Evolutionary conservation across 768 basidiomycete species (phyloP).

Genomic region (Lentinula edodes): DNA sequence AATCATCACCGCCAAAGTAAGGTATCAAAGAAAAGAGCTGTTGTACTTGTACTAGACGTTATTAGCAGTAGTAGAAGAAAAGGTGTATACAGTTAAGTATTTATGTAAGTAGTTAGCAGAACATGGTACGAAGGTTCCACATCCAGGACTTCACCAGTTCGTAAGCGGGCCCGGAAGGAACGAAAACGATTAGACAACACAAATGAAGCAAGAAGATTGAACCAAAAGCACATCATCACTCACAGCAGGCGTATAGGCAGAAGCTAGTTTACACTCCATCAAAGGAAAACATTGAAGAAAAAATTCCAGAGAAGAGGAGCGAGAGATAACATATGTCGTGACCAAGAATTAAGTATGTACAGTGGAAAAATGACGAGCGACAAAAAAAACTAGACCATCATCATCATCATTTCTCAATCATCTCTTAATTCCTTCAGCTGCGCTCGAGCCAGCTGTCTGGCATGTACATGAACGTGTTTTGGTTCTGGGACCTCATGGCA

Average conservation of each 20-base stretch:
- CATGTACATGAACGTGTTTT: conserved; percentile 67
- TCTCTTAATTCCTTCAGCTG: conserved; percentile 26
- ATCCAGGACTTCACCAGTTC: not conserved
- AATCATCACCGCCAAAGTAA: too few species aligned
- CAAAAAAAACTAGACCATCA: not conserved
- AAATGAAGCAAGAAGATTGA: not conserved
- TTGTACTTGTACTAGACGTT: not conserved
- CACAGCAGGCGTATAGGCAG: not conserved
- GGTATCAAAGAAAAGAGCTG: not conserved
- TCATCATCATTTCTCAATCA: not conserved
- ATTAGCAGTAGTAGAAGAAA: not conserved
- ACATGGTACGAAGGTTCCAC: not conserved
- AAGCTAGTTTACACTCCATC: not conserved
- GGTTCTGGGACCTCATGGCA: conserved; percentile 64
- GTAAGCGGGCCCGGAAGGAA: not conserved
- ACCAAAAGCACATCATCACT: not conserved
- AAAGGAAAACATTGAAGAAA: not conserved
- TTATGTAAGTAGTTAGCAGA: not conserved
- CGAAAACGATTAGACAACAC: not conserved
- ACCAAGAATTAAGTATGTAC: not conserved
- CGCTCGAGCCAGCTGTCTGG: conserved; percentile 51
- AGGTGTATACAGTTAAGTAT: not conserved
- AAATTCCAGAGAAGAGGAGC: not conserved
- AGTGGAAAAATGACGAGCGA: not conserved
- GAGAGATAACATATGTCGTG: not conserved